These are phyloP conservation scores for Vicia villosa DNA, from an alignment of 306 rosid species.

Conservation along the genomic window DNA sequence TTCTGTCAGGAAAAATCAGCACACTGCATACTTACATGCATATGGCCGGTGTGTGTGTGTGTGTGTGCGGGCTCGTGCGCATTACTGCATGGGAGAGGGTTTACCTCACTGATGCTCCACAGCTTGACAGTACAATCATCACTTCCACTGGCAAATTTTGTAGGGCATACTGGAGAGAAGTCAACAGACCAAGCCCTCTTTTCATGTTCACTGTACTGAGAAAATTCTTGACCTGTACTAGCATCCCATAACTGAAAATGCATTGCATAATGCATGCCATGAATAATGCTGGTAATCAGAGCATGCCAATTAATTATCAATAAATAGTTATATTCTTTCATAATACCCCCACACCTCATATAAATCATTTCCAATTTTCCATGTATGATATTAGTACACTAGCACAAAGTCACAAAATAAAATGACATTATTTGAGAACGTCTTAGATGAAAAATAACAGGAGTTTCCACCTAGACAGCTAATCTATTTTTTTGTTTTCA, in stretches of 20 bases:
- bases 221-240: constrained; percentile 74
- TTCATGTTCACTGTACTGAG: constrained; percentile 73
- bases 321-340: constrained; percentile 13
- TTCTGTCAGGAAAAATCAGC: constrained; percentile 21
- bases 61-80: not conserved
- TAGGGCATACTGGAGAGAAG: constrained; percentile 81
- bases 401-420: constrained; percentile 14
- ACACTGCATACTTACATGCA: constrained; percentile 25
- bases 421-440: constrained; percentile 25
- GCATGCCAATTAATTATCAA: constrained; percentile 9
- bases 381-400: not conserved
- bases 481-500: constrained; percentile 1
- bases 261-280: constrained; percentile 36
- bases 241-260: constrained; percentile 93
- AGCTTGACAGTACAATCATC: constrained; percentile 87
- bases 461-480: constrained; percentile 2
- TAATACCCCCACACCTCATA: not conserved
- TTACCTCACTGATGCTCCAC: constrained; percentile 92
- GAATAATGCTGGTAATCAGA: constrained; percentile 27
- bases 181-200: constrained; percentile 97
- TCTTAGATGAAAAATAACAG: constrained; percentile 11
- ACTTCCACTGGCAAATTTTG: constrained; percentile 92
- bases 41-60: not conserved
- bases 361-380: not conserved
- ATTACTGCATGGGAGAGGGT: constrained; percentile 38